Conservation (phyloP, 805 yeast genomes). For the Huiozyma sinensis region DNA sequence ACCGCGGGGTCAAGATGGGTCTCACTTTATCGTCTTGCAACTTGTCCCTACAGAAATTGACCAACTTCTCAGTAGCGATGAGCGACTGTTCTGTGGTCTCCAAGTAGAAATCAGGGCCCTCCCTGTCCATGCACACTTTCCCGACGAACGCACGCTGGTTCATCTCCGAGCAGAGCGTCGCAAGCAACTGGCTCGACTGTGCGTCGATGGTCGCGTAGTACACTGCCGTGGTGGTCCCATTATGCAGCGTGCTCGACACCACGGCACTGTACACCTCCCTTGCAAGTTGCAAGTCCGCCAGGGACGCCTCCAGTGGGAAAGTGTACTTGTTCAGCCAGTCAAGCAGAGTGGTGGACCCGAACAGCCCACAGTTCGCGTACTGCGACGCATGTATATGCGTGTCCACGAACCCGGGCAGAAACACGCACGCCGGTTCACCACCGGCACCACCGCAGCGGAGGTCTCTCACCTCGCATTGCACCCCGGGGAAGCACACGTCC, state of each 20-base stretch:
- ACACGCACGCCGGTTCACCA: slow-evolving; percentile 32
- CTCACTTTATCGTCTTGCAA: slow-evolving; percentile 42
- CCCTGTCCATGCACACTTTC: slow-evolving; percentile 85
- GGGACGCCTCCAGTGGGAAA: slow-evolving; percentile 74
- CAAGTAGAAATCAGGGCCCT: slow-evolving; percentile 61
- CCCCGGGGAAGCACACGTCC: too few relatives aligned
- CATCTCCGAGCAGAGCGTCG: slow-evolving; percentile 48
- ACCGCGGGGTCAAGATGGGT: slow-evolving; percentile 85
- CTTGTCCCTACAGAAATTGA: slow-evolving; percentile 39
- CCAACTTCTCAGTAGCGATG: slow-evolving; percentile 42
- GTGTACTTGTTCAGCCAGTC: slow-evolving; percentile 88
- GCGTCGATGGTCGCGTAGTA: slow-evolving; percentile 86
- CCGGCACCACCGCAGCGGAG: not conserved
- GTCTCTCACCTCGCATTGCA: too few relatives aligned
- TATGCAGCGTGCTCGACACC: slow-evolving; percentile 53
- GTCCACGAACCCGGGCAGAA: slow-evolving; percentile 75
- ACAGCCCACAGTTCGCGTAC: slow-evolving; percentile 72
- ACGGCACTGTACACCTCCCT: slow-evolving; percentile 52
- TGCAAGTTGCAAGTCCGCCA: slow-evolving; percentile 46
- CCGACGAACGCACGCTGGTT: slow-evolving; percentile 92
- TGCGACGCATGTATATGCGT: slow-evolving; percentile 83
- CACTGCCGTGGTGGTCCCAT: slow-evolving; percentile 89
- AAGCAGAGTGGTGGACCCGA: slow-evolving; percentile 71
- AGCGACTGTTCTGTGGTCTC: slow-evolving; percentile 49
- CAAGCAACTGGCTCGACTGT: slow-evolving; percentile 64